A percentile compares a stretch with the other conserved stretches of the same genome.
phyloP scores from a whole-genome alignment of 345 rosid genomes.

The Theobroma cacao region DNA sequence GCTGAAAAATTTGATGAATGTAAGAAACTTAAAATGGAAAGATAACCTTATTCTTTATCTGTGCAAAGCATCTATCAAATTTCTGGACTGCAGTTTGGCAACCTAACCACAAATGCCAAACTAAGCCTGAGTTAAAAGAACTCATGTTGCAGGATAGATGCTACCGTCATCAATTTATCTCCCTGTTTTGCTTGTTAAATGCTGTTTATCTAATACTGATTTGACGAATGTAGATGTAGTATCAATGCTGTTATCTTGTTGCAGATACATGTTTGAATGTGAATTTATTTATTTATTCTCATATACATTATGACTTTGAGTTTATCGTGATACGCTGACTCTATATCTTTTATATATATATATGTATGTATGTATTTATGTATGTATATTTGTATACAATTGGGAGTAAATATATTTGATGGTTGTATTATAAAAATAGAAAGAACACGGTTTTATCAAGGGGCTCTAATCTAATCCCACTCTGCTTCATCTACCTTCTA shows the following conservation, averaged over 20 bases:
- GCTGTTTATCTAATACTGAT: not conserved
- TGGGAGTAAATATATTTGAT: not conserved
- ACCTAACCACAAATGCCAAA: not conserved
- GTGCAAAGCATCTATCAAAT: not conserved
- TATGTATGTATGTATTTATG: too few species aligned
- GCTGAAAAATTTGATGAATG: not conserved
- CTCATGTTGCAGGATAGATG: not conserved
- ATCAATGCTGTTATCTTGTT: not conserved
- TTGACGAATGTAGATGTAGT: not conserved
- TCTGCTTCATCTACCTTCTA: not conserved
- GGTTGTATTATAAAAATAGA: not conserved
- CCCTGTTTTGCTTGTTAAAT: not conserved
- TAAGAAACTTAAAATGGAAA: not conserved
- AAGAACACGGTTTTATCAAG: too few species aligned
- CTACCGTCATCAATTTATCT: not conserved
- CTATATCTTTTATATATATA: not conserved
- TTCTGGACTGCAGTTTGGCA: not conserved
- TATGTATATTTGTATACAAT: too few species aligned
- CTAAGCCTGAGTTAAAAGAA: not conserved
- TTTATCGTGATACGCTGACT: not conserved
- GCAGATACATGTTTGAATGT: not conserved
- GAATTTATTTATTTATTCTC: not conserved
- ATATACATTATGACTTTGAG: not conserved
- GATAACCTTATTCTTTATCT: not conserved
- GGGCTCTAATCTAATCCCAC: too few species aligned